phyloP scores from a whole-genome alignment of 768 basidiomycete species.

The Boletus patriciae region DNA sequence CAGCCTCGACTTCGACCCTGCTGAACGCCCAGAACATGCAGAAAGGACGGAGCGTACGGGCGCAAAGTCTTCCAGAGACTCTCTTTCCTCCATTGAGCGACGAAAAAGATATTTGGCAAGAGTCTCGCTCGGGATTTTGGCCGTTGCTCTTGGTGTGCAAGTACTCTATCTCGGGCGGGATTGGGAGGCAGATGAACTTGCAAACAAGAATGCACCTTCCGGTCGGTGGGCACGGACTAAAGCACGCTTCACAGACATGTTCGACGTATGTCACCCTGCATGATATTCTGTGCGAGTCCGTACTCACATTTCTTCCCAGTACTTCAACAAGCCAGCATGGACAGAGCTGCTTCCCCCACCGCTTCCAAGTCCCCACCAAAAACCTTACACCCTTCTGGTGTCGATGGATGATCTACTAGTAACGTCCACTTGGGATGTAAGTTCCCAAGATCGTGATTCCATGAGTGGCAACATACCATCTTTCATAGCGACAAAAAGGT shows the following conservation, averaged over 20 bases:
- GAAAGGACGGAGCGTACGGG: conserved; percentile 58
- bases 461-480: background rate
- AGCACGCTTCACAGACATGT: conserved; percentile 60
- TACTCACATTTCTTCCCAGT: conserved; percentile 42
- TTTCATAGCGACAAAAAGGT: conserved; percentile 76
- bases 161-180: conserved; percentile 71
- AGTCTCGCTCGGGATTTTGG: conserved; percentile 52
- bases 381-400: conserved; percentile 89
- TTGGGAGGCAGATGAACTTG: conserved; percentile 74
- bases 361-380: conserved; percentile 75
- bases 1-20: conserved; percentile 66
- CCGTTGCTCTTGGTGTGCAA: conserved; percentile 55
- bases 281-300: background rate
- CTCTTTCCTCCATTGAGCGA: conserved; percentile 76
- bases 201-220: conserved; percentile 55
- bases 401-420: conserved; percentile 92
- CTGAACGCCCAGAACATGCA: conserved; percentile 38
- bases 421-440: conserved; percentile 92
- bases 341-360: conserved; percentile 88
- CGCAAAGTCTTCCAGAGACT: conserved; percentile 74
- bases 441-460: conserved; percentile 33
- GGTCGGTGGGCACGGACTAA: conserved; percentile 66
- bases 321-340: conserved; percentile 93
- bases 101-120: conserved; percentile 58
- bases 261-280: conserved; percentile 53